phyloP scores from a whole-genome alignment of 768 basidiomycete genomes.

The Erythrobasidium yunnanense region DNA sequence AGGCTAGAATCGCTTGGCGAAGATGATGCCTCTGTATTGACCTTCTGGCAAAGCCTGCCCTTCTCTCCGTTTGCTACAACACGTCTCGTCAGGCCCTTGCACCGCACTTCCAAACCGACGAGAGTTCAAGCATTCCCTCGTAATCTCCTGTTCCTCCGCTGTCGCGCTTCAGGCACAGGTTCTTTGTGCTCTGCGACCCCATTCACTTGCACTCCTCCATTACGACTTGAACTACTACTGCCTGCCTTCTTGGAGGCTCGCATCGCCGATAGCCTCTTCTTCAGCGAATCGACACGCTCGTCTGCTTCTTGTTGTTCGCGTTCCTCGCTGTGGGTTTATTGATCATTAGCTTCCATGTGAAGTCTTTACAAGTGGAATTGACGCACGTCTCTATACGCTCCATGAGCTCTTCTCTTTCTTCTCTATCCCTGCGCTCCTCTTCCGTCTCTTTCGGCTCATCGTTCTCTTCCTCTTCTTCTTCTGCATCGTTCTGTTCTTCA shows the following conservation, averaged over 20 bases:
- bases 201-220: no score
- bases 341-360: no score
- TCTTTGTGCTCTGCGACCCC: no score
- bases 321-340: conserved; percentile 6
- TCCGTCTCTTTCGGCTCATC: conserved; percentile 7
- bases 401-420: conserved; percentile 26
- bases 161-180: no score
- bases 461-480: background rate
- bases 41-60: no score
- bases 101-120: background rate
- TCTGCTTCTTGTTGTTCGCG: conserved; percentile 24
- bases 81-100: background rate
- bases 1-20: no score
- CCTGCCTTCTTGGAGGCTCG: conserved; percentile 5
- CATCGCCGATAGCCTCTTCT: background rate
- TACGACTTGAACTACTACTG: background rate
- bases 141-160: background rate
- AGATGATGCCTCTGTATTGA: no score
- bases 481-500: background rate
- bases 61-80: background rate
- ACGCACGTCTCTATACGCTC: conserved; percentile 23
- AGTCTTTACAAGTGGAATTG: no score
- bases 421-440: background rate
- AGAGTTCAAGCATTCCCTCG: background rate
- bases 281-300: conserved; percentile 13